phyloP scores from a whole-genome alignment of 495 filamentous ascomycete genomes.

The Baudoinia panamericana region DNA sequence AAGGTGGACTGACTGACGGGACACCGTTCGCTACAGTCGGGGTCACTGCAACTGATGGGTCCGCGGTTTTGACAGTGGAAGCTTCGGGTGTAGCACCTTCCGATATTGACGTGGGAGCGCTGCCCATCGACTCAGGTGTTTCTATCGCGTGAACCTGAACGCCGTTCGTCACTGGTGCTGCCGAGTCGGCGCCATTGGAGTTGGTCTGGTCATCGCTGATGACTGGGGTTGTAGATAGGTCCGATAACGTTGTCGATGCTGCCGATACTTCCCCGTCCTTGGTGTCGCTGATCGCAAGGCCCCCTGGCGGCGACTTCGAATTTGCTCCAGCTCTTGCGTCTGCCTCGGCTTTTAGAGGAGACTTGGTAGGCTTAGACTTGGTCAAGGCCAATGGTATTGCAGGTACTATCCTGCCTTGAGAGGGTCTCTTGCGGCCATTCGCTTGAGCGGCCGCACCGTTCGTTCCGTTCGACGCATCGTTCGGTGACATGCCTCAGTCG shows the following conservation, averaged over 20 bases:
- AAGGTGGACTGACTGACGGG: conserved; percentile 3
- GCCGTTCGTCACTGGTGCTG: neutral
- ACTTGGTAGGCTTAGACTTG: conserved; percentile 6
- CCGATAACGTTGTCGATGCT: too few species aligned
- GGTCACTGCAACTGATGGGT: neutral
- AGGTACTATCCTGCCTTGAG: conserved; percentile 10
- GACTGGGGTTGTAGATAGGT: too few species aligned
- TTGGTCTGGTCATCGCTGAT: neutral
- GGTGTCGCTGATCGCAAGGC: too few species aligned
- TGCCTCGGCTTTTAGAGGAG: conserved; percentile 1
- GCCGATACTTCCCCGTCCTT: too few species aligned
- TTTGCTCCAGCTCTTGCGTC: conserved; percentile 1
- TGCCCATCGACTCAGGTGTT: conserved; percentile 1
- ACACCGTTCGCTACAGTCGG: too few species aligned
- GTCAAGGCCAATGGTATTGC: conserved; percentile 18
- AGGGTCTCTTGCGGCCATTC: conserved; percentile 9
- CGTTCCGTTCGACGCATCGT: conserved; percentile 1
- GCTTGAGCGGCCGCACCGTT: neutral
- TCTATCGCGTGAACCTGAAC: neutral
- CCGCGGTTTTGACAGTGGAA: neutral
- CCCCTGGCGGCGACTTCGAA: neutral
- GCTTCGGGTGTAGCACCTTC: neutral
- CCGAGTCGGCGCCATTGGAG: neutral
- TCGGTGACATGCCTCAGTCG: conserved; percentile 12
- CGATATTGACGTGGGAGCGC: neutral